Evolutionary conservation across 2,329 filamentous ascomycete genomes (phyloP).

Genomic region (Fusarium sp.): DNA sequence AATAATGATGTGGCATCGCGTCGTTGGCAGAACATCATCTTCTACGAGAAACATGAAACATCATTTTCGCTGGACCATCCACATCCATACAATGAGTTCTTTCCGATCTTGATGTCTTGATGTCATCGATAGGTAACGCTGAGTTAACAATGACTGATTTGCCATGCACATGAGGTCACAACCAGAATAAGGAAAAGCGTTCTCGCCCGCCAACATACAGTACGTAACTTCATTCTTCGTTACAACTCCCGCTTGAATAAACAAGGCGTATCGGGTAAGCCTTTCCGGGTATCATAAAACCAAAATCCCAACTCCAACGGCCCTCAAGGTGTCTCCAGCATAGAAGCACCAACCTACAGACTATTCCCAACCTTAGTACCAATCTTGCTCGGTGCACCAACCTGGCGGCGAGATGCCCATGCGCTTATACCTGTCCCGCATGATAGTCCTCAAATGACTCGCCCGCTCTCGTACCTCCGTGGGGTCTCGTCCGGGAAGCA

Average conservation of each 20-base stretch:
- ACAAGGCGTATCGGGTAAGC: neutral
- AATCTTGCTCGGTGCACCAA: slow-evolving; percentile 47
- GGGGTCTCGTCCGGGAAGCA: slow-evolving; percentile 37
- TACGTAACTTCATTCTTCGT: neutral
- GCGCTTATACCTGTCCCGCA: slow-evolving; percentile 41
- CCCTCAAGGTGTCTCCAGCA: neutral
- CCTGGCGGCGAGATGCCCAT: slow-evolving; percentile 40
- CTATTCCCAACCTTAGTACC: neutral
- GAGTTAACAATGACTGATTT: neutral
- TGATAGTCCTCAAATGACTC: slow-evolving; percentile 38
- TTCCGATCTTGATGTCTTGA: slow-evolving; percentile 1
- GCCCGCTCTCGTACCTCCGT: slow-evolving; percentile 43
- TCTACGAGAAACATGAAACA: slow-evolving; percentile 24
- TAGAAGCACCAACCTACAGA: slow-evolving; percentile 3
- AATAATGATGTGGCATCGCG: slow-evolving; percentile 46
- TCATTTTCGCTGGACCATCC: neutral
- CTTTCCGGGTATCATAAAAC: slow-evolving; percentile 41
- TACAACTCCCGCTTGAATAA: slow-evolving; percentile 5
- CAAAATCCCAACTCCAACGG: slow-evolving; percentile 29
- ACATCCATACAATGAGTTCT: slow-evolving; percentile 4
- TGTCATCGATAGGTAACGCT: slow-evolving; percentile 3
- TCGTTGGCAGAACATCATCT: slow-evolving; percentile 39
- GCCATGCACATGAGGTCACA: slow-evolving; percentile 1
- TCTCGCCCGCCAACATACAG: neutral
- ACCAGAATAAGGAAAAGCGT: neutral